Conservation (phyloP, 2,329 filamentous ascomycete species). For the Exophiala oligosperma region DNA sequence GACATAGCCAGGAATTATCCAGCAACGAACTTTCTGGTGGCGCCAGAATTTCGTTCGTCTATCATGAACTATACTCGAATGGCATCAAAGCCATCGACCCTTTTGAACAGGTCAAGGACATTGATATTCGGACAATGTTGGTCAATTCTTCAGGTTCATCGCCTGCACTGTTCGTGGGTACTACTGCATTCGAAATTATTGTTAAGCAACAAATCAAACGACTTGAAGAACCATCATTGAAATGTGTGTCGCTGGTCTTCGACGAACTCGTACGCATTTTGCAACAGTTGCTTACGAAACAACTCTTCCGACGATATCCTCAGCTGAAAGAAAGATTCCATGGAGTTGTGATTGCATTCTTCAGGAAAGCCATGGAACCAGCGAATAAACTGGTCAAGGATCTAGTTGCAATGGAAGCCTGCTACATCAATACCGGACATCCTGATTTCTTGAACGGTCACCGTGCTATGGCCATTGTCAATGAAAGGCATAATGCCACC, state of each 20-base stretch:
- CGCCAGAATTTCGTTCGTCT: slow-evolving; percentile 98
- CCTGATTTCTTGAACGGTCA: slow-evolving; percentile 97
- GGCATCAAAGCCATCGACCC: slow-evolving; percentile 97
- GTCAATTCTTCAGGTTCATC: slow-evolving; percentile 99
- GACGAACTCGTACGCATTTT: slow-evolving; percentile 97
- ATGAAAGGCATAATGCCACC: slow-evolving; percentile 77
- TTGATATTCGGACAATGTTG: slow-evolving; percentile 93
- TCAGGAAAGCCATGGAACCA: slow-evolving; percentile 97
- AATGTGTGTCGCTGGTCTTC: slow-evolving; percentile 96
- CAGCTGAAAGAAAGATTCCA: slow-evolving; percentile 95
- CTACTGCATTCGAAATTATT: slow-evolving; percentile 96
- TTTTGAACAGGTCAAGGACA: slow-evolving; percentile 95
- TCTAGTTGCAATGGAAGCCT: slow-evolving; percentile 90
- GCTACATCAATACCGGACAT: slow-evolving; percentile 98
- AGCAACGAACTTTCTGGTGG: slow-evolving; percentile 93
- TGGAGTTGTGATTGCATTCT: slow-evolving; percentile 85
- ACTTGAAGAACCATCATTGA: slow-evolving; percentile 91
- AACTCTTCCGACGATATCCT: slow-evolving; percentile 91
- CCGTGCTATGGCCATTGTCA: slow-evolving; percentile 95
- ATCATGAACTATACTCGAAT: slow-evolving; percentile 97
- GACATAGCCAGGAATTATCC: slow-evolving; percentile 94
- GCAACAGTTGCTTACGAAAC: slow-evolving; percentile 82
- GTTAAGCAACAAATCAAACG: slow-evolving; percentile 98
- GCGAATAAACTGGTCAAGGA: slow-evolving; percentile 96
- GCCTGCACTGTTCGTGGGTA: slow-evolving; percentile 93